These are phyloP conservation scores for Elymus sibiricus DNA, from an alignment of 176 grass and related monocot species.

Conservation along the genomic window DNA sequence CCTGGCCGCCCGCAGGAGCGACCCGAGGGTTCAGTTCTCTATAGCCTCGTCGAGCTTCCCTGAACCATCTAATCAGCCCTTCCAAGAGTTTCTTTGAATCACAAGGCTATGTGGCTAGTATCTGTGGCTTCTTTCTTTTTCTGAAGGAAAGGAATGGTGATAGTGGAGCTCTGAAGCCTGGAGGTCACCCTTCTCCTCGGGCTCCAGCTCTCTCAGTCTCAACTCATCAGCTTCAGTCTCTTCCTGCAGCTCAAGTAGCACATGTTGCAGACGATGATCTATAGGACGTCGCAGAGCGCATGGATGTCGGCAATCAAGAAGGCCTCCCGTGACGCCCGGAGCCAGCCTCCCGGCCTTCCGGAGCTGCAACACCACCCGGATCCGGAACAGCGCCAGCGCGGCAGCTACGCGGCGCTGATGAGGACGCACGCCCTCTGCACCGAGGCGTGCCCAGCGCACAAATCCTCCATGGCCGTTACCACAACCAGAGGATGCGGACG, in stretches of 20 bases:
- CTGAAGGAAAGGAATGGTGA: too few relatives aligned
- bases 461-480: conserved; percentile 54
- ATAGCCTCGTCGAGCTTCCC: too few relatives aligned
- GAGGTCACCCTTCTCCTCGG: conserved; percentile 53
- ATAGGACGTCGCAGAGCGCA: conserved; percentile 59
- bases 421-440: conserved; percentile 62
- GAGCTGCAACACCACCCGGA: conserved; percentile 50
- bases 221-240: conserved; percentile 32
- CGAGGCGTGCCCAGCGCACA: conserved; percentile 39
- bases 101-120: conserved; percentile 13
- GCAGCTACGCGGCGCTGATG: conserved; percentile 33
- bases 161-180: conserved; percentile 8
- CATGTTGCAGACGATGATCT: conserved; percentile 69
- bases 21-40: too few relatives aligned
- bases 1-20: too few relatives aligned
- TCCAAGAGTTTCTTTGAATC: not conserved
- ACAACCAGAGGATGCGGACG: conserved; percentile 66
- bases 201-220: conserved; percentile 46
- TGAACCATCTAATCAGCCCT: conserved; percentile 20
- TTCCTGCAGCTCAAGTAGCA: conserved; percentile 53
- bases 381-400: conserved; percentile 68
- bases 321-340: conserved; percentile 55
- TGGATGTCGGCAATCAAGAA: conserved; percentile 78
- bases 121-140: not conserved
- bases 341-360: conserved; percentile 22